These are phyloP conservation scores for Barnettozyma populi DNA, from an alignment of 805 yeast species.

Conservation along the genomic window DNA sequence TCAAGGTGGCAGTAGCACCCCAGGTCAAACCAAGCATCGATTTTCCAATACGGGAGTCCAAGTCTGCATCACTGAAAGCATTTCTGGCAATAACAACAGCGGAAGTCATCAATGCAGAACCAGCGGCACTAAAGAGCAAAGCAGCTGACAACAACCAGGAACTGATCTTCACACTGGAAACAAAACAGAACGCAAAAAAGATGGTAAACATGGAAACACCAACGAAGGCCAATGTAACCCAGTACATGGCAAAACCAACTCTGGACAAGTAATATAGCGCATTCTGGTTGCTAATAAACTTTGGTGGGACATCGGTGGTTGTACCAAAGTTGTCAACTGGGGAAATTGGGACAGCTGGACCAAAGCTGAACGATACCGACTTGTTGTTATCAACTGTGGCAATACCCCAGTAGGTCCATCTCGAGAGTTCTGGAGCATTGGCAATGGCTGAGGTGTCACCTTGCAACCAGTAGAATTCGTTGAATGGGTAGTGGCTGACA, in stretches of 20 bases:
- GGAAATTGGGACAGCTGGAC: slow-evolving; percentile 70
- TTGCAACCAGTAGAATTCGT: slow-evolving; percentile 63
- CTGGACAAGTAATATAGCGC: slow-evolving; percentile 60
- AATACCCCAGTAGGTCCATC: slow-evolving; percentile 85
- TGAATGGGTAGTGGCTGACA: slow-evolving; percentile 50
- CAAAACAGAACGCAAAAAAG: slow-evolving; percentile 51
- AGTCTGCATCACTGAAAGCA: slow-evolving; percentile 49
- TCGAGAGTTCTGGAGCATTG: slow-evolving; percentile 44
- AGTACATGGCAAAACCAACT: slow-evolving; percentile 57
- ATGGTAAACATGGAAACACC: slow-evolving; percentile 57
- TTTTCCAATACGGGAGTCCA: slow-evolving; percentile 47
- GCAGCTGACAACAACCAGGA: slow-evolving; percentile 48
- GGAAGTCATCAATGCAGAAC: slow-evolving; percentile 71
- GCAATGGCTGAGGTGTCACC: slow-evolving; percentile 58
- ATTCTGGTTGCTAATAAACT: slow-evolving; percentile 49
- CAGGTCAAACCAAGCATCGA: slow-evolving; percentile 58
- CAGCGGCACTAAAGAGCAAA: slow-evolving; percentile 50
- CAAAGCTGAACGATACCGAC: slow-evolving; percentile 33
- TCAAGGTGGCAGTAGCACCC: slow-evolving; percentile 57
- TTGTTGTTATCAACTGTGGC: slow-evolving; percentile 38
- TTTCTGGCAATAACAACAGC: slow-evolving; percentile 68
- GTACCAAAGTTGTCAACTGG: slow-evolving; percentile 71
- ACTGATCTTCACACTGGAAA: slow-evolving; percentile 47
- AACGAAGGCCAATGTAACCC: slow-evolving; percentile 55
- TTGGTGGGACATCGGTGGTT: slow-evolving; percentile 42